phyloP scores from a whole-genome alignment of 805 yeast species.

The Candida sakaeoensis region DNA sequence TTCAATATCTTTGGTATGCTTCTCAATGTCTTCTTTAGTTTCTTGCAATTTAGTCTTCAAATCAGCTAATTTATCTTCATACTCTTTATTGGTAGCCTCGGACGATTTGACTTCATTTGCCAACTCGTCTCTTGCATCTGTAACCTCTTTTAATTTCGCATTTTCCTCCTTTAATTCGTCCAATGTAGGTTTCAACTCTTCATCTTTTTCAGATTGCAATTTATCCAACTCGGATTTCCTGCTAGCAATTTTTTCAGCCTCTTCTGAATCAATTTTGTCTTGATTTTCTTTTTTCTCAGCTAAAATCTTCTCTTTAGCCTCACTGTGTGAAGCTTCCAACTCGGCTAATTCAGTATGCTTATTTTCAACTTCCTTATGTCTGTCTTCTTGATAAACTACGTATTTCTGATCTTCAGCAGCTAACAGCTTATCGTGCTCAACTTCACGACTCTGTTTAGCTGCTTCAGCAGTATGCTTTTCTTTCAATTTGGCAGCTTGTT shows the following conservation, averaged over 20 bases:
- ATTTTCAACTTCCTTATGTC: conserved; percentile 27
- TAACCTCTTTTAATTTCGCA: conserved; percentile 46
- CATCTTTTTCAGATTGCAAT: conserved; percentile 52
- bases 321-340: conserved; percentile 37
- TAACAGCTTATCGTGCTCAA: conserved; percentile 30
- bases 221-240: conserved; percentile 45
- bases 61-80: conserved; percentile 40
- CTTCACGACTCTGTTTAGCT: conserved; percentile 33
- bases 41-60: conserved; percentile 42
- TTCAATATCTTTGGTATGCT: conserved; percentile 29
- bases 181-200: conserved; percentile 50
- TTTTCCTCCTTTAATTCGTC: conserved; percentile 51
- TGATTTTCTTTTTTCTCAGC: conserved; percentile 46
- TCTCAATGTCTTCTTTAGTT: conserved; percentile 35
- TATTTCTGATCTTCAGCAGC: conserved; percentile 25
- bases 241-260: conserved; percentile 39
- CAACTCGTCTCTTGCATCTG: conserved; percentile 45
- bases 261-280: conserved; percentile 41
- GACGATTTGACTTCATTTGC: conserved; percentile 42
- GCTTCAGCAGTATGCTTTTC: conserved; percentile 32
- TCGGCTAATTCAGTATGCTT: conserved; percentile 28
- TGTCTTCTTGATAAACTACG: conserved; percentile 25
- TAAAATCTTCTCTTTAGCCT: conserved; percentile 39
- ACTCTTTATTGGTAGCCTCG: conserved; percentile 43
- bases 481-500: conserved; percentile 24